Conservation (phyloP, 768 basidiomycete genomes). For the Boletus patriciae region DNA sequence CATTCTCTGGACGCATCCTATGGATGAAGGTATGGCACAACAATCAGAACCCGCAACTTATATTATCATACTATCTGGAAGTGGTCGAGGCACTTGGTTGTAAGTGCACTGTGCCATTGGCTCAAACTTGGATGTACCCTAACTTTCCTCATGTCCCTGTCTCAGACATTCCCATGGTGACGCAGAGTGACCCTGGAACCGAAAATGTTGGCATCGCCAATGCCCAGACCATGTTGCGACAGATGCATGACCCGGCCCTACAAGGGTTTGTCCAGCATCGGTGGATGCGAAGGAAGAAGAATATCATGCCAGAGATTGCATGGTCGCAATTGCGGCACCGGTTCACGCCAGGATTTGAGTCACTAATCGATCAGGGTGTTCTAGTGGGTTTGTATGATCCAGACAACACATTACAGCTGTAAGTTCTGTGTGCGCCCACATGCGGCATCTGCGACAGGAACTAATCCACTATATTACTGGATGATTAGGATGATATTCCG, state of each 20-base stretch:
- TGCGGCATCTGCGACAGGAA: too few species aligned
- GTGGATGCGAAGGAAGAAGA: background rate
- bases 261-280: background rate
- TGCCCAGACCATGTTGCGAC: background rate
- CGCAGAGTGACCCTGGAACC: background rate
- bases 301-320: background rate
- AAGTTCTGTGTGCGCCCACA: background rate
- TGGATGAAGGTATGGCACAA: background rate
- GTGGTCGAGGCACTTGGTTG: background rate
- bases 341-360: background rate
- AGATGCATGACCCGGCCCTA: background rate
- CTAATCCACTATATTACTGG: too few species aligned
- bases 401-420: background rate
- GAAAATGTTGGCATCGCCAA: background rate
- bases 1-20: background rate
- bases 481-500: background rate
- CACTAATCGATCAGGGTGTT: background rate
- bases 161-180: background rate
- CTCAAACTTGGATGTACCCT: too few species aligned
- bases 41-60: background rate
- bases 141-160: too few species aligned
- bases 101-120: background rate
- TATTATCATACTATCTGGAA: background rate
- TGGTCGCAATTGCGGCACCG: background rate
- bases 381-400: background rate